Conservation (phyloP, 768 basidiomycete genomes). For the Panellus pusillus region DNA sequence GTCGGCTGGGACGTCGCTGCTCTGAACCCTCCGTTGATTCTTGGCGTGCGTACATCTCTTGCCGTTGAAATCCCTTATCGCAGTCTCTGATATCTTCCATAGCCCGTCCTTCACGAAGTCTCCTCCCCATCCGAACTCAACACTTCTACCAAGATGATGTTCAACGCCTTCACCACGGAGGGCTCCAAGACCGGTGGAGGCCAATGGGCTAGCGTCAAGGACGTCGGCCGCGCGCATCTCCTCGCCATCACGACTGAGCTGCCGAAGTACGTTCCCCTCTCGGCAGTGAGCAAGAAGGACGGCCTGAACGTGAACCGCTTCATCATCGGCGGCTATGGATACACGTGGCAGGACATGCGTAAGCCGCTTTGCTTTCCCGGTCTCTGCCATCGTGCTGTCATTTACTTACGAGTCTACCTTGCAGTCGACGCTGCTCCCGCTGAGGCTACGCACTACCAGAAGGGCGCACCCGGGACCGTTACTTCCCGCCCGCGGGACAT, state of each 20-base stretch:
- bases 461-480: no score
- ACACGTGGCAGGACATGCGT: slow-evolving; percentile 26
- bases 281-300: slow-evolving; percentile 22
- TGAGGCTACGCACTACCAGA: no score
- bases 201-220: slow-evolving; percentile 46
- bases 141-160: slow-evolving; percentile 35
- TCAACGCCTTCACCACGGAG: slow-evolving; percentile 29
- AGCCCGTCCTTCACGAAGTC: slow-evolving; percentile 41
- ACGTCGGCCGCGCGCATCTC: slow-evolving; percentile 54
- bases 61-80: not conserved
- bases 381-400: not conserved
- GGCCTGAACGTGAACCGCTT: slow-evolving; percentile 56
- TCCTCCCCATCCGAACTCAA: slow-evolving; percentile 32
- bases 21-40: slow-evolving; percentile 51
- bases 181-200: slow-evolving; percentile 27
- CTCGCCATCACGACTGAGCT: slow-evolving; percentile 40
- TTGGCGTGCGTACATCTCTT: slow-evolving; percentile 27
- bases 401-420: not conserved
- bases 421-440: no score
- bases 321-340: slow-evolving; percentile 39
- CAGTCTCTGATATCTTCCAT: not conserved
- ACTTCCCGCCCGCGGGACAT: no score
- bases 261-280: no score
- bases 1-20: slow-evolving; percentile 53
- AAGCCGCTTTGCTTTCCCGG: no score